Evolutionary conservation across 768 basidiomycete species (phyloP).

Genomic region (Antrodiella citrinella): DNA sequence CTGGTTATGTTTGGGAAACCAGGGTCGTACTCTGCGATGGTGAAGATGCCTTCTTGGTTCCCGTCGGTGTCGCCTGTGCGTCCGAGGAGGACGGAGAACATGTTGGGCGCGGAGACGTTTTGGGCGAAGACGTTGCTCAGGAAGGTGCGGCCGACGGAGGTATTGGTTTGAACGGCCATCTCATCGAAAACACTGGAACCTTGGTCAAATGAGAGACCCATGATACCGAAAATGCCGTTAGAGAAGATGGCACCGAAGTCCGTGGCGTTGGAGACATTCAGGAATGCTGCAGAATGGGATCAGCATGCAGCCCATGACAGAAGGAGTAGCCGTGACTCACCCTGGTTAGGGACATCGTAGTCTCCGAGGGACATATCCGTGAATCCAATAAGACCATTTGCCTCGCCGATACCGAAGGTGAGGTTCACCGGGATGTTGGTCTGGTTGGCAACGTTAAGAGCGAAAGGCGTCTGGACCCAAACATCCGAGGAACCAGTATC

Average conservation of each 20-base stretch:
- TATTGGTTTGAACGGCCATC: constrained; percentile 8
- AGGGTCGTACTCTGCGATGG: constrained; percentile 19
- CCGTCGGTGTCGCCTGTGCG: constrained; percentile 16
- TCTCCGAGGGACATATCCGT: constrained; percentile 28
- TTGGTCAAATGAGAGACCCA: constrained; percentile 72
- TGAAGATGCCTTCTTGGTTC: constrained; percentile 18
- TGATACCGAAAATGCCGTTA: constrained; percentile 61
- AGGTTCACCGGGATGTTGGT: constrained; percentile 24
- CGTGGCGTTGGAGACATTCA: constrained; percentile 32
- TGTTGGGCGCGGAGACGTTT: constrained; percentile 14
- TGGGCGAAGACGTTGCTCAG: constrained; percentile 17
- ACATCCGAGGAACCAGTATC: constrained; percentile 30
- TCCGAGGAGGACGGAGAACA: constrained; percentile 20
- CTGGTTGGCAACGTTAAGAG: constrained; percentile 19
- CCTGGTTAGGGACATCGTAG: constrained; percentile 46
- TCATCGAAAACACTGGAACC: constrained; percentile 39
- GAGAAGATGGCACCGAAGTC: constrained; percentile 60
- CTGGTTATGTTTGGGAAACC: constrained; percentile 12
- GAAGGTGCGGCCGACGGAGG: constrained; percentile 14
- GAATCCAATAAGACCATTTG: constrained; percentile 28
- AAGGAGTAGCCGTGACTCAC: constrained; percentile 29
- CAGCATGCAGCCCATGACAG: neutral
- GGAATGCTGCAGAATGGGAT: constrained; percentile 33
- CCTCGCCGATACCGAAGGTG: constrained; percentile 33
- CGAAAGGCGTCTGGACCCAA: constrained; percentile 17